Evolutionary conservation across 768 basidiomycete genomes (phyloP).

Genomic region (Rhodosporidiobolus odoratus): DNA sequence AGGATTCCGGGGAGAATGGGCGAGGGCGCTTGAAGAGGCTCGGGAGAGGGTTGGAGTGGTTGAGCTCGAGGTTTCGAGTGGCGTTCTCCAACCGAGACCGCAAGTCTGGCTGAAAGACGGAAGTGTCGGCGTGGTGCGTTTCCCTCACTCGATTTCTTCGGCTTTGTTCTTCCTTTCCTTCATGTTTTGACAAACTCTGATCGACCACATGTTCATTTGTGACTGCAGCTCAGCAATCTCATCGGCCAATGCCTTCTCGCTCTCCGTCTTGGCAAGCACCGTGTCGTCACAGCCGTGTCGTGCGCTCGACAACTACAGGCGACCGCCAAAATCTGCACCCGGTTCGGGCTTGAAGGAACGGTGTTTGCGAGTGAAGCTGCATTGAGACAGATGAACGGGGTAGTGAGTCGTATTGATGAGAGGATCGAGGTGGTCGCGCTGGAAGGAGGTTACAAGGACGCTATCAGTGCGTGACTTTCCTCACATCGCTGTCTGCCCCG

Average conservation of each 20-base stretch:
- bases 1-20: no score
- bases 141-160: no score
- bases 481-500: neutral
- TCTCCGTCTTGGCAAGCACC: constrained; percentile 80
- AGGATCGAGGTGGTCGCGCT: constrained; percentile 93
- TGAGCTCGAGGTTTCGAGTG: no score
- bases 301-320: constrained; percentile 99
- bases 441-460: constrained; percentile 89
- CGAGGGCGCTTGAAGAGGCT: no score
- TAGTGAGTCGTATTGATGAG: no score
- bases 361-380: no score
- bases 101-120: no score
- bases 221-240: constrained; percentile 87
- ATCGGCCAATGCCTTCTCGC: constrained; percentile 92
- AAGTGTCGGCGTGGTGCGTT: no score
- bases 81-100: no score
- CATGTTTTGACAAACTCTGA: constrained; percentile 60
- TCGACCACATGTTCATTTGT: constrained; percentile 67
- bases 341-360: constrained; percentile 88
- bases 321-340: constrained; percentile 94
- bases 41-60: no score
- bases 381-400: no score
- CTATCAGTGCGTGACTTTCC: constrained; percentile 56
- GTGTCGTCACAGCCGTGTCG: constrained; percentile 97
- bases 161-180: neutral